Percentiles rank a stretch among this genome's conserved stretches.
These are phyloP conservation scores for Polychaeton citri DNA, from an alignment of 2,329 filamentous ascomycete species.

Conservation along the genomic window DNA sequence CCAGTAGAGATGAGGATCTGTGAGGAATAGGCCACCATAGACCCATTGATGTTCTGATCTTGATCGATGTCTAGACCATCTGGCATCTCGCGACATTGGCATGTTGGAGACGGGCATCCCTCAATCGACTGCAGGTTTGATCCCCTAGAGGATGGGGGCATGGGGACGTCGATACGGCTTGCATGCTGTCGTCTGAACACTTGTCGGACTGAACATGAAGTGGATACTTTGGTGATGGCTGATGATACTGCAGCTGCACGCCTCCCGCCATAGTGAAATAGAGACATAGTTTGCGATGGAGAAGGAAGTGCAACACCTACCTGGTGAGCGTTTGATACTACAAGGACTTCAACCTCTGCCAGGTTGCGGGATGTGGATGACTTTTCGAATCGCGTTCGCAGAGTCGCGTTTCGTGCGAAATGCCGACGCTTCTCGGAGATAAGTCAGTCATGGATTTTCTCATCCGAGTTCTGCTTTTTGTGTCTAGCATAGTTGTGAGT, in stretches of 20 bases:
- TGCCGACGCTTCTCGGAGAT: no score
- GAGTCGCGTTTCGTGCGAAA: no score
- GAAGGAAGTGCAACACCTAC: no score
- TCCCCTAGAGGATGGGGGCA: neutral
- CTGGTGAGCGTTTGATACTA: no score
- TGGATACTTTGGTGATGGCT: neutral
- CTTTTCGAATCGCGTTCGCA: no score
- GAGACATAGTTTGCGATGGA: no score
- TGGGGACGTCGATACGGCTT: constrained; percentile 29
- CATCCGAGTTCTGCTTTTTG: no score
- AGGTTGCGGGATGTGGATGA: no score
- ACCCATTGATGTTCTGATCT: constrained; percentile 55
- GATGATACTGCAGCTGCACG: constrained; percentile 1
- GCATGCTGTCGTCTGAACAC: constrained; percentile 17
- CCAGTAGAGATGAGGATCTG: constrained; percentile 78
- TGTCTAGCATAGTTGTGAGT: no score
- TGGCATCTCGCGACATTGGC: constrained; percentile 57
- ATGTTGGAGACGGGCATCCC: constrained; percentile 62
- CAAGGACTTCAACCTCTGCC: no score
- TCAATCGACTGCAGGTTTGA: constrained; percentile 11
- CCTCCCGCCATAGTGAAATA: constrained; percentile 13
- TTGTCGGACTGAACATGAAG: neutral
- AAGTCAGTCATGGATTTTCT: no score
- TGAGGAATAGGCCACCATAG: constrained; percentile 65
- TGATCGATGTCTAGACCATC: constrained; percentile 60